Evolutionary conservation across 192 early-diverging fungal species (phyloP).

Genomic region (Linderina pennispora): DNA sequence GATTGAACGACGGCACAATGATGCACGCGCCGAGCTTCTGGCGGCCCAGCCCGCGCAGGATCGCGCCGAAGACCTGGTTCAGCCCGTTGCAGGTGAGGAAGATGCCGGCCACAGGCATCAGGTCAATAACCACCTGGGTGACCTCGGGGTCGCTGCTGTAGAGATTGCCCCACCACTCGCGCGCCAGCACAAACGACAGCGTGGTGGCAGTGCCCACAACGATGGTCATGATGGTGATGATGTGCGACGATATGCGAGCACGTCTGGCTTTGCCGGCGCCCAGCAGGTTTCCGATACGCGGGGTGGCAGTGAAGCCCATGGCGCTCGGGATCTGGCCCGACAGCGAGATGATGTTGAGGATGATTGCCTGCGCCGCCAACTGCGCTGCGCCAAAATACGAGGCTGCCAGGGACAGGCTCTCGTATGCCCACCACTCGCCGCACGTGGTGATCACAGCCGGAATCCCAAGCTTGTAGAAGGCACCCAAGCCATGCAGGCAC

Average conservation of each 20-base stretch:
- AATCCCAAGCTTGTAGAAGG: slow-evolving; percentile 61
- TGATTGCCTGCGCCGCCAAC: slow-evolving; percentile 74
- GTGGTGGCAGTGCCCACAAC: slow-evolving; percentile 35
- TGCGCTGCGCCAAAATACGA: slow-evolving; percentile 66
- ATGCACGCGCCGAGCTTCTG: slow-evolving; percentile 49
- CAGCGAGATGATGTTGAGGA: slow-evolving; percentile 60
- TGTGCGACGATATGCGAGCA: slow-evolving; percentile 53
- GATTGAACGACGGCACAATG: slow-evolving; percentile 42
- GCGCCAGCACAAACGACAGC: slow-evolving; percentile 1
- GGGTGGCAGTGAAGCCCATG: slow-evolving; percentile 63
- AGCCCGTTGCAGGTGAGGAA: slow-evolving; percentile 55
- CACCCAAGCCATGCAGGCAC: slow-evolving; percentile 54
- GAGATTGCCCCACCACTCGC: slow-evolving; percentile 28
- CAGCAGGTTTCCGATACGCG: slow-evolving; percentile 71
- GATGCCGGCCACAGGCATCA: slow-evolving; percentile 66
- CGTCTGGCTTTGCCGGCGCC: slow-evolving; percentile 50
- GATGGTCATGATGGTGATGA: slow-evolving; percentile 47
- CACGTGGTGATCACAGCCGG: slow-evolving; percentile 75
- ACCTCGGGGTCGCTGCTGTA: slow-evolving; percentile 65
- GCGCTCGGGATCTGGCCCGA: slow-evolving; percentile 65
- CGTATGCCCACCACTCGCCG: slow-evolving; percentile 74
- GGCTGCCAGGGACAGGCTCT: slow-evolving; percentile 59
- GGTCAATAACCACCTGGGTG: slow-evolving; percentile 53
- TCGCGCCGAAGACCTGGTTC: slow-evolving; percentile 48
- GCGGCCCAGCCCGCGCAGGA: slow-evolving; percentile 46